These are phyloP conservation scores for Yarrowia osloensis DNA, from an alignment of 805 yeast genomes.

Conservation along the genomic window DNA sequence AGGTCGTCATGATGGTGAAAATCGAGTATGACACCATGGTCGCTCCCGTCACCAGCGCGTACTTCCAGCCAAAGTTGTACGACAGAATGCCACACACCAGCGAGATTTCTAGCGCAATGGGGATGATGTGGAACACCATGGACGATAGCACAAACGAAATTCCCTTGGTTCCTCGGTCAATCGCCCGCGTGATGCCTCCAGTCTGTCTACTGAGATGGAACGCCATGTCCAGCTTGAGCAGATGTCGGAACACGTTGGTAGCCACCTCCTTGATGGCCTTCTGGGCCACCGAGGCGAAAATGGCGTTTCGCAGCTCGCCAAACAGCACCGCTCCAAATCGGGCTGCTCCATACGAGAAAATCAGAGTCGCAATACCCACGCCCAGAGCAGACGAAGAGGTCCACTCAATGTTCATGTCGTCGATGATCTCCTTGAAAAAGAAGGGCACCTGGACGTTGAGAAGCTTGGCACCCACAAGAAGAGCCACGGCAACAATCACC, in stretches of 20 bases:
- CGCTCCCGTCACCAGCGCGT: conserved; percentile 82
- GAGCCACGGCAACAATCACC: conserved; percentile 70
- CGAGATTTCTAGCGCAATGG: conserved; percentile 86
- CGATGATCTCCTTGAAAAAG: conserved; percentile 84
- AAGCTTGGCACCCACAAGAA: conserved; percentile 78
- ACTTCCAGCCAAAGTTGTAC: conserved; percentile 84
- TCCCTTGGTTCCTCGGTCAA: conserved; percentile 97
- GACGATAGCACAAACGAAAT: conserved; percentile 89
- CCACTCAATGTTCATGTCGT: conserved; percentile 93
- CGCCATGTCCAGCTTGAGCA: conserved; percentile 79
- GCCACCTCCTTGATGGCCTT: conserved; percentile 91
- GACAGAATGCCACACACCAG: conserved; percentile 93
- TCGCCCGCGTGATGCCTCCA: conserved; percentile 94
- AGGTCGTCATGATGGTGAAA: conserved; percentile 88
- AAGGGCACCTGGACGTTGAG: conserved; percentile 95
- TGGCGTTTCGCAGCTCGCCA: conserved; percentile 93
- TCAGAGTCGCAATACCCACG: conserved; percentile 62
- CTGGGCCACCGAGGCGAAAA: conserved; percentile 94
- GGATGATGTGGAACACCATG: conserved; percentile 96
- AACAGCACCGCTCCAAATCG: conserved; percentile 91
- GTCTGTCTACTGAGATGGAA: conserved; percentile 92
- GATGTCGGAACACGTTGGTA: conserved; percentile 77
- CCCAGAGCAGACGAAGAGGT: conserved; percentile 61
- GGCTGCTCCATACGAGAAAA: conserved; percentile 89
- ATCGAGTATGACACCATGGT: conserved; percentile 89